phyloP scores from a whole-genome alignment of 139 green algal genomes.

The Micromonas pusilla region DNA sequence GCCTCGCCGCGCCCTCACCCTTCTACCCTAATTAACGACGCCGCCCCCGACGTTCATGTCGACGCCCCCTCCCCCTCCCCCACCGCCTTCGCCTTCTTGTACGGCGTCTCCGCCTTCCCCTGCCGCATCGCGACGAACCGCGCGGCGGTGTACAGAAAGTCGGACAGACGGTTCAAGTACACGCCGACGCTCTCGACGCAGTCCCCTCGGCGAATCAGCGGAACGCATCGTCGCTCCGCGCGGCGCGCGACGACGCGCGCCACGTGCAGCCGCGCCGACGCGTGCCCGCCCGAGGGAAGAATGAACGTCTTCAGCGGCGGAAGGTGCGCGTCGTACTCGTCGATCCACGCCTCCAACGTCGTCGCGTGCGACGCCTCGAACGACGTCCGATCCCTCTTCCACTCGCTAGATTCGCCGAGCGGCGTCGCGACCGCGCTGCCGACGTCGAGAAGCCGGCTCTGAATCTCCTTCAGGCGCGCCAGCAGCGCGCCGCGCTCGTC shows the following conservation, averaged over 20 bases:
- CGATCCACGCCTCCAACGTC: slow-evolving; percentile 81
- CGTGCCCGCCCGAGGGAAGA: slow-evolving; percentile 64
- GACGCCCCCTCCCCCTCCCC: too few relatives aligned
- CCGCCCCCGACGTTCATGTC: too few relatives aligned
- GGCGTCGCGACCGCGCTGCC: slow-evolving; percentile 86
- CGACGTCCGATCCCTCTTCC: slow-evolving; percentile 55
- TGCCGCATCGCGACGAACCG: slow-evolving; percentile 42
- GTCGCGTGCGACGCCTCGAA: slow-evolving; percentile 48
- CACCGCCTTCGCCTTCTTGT: slow-evolving; percentile 29
- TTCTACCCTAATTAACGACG: too few relatives aligned
- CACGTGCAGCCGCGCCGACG: slow-evolving; percentile 60
- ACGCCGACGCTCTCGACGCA: slow-evolving; percentile 39
- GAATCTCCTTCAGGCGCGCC: slow-evolving; percentile 67
- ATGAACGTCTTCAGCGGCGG: slow-evolving; percentile 86
- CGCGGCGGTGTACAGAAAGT: slow-evolving; percentile 92
- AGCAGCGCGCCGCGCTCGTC: not conserved
- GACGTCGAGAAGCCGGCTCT: slow-evolving; percentile 84
- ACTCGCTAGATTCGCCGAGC: too few relatives aligned
- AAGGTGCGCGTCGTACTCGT: slow-evolving; percentile 66
- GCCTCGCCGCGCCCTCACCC: too few relatives aligned
- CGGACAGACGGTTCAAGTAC: slow-evolving; percentile 89
- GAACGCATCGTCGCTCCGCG: slow-evolving; percentile 74
- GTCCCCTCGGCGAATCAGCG: slow-evolving; percentile 42
- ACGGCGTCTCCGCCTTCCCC: slow-evolving; percentile 24
- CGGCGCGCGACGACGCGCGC: slow-evolving; percentile 73